These are phyloP conservation scores for Paxillus ammoniavirescens DNA, from an alignment of 768 basidiomycete species.

Conservation along the genomic window DNA sequence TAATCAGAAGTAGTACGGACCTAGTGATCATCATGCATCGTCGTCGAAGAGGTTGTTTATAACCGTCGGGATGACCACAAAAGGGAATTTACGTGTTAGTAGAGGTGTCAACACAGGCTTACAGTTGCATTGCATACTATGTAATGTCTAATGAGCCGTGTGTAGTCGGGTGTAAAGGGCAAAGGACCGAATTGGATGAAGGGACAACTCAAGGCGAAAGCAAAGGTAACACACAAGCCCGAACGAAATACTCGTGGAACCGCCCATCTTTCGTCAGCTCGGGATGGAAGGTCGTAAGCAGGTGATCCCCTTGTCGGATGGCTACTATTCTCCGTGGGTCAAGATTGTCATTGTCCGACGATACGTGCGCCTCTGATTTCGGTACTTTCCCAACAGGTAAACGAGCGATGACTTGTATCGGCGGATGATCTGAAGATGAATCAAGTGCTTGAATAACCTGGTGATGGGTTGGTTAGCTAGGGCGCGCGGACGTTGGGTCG, in stretches of 20 bases:
- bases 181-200: neutral
- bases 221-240: slow-evolving; percentile 58
- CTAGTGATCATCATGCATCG: too few relatives aligned
- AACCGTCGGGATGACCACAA: too few relatives aligned
- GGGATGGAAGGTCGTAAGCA: slow-evolving; percentile 93
- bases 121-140: too few relatives aligned
- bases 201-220: slow-evolving; percentile 8
- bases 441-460: slow-evolving; percentile 65
- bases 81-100: too few relatives aligned
- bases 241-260: slow-evolving; percentile 90
- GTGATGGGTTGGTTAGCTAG: neutral
- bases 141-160: neutral
- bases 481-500: neutral
- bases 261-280: slow-evolving; percentile 85
- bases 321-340: slow-evolving; percentile 78
- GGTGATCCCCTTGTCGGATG: slow-evolving; percentile 75
- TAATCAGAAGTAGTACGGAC: too few relatives aligned
- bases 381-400: slow-evolving; percentile 55
- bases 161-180: neutral
- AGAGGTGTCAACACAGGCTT: too few relatives aligned
- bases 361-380: slow-evolving; percentile 32
- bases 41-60: too few relatives aligned
- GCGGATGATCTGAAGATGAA: slow-evolving; percentile 45
- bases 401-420: slow-evolving; percentile 70
- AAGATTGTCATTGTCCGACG: slow-evolving; percentile 40